Percentiles rank a stretch among this genome's conserved stretches.
phyloP scores from a whole-genome alignment of 768 basidiomycete species.

The Roridomyces roridus region DNA sequence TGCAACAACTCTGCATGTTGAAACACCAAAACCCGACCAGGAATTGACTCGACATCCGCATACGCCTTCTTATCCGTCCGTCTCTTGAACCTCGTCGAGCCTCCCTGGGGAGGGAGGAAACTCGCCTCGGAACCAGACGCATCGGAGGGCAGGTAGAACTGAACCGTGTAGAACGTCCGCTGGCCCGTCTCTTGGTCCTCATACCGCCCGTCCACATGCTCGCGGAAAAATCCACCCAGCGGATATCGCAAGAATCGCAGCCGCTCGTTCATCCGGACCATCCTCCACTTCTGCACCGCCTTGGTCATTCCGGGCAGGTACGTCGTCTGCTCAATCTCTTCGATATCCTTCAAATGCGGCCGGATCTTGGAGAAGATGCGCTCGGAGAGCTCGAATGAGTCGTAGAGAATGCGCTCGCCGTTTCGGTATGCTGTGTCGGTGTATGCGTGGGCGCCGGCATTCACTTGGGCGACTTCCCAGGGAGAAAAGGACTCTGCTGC shows the following conservation, averaged over 20 bases:
- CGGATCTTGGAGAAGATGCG: constrained; percentile 16
- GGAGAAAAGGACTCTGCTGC: constrained; percentile 9
- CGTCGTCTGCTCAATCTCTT: constrained; percentile 13
- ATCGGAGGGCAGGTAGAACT: constrained; percentile 24
- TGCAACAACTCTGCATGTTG: too few relatives aligned
- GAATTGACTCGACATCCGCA: constrained; percentile 19
- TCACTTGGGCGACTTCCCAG: constrained; percentile 19
- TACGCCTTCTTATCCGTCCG: neutral
- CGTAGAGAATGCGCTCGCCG: too few relatives aligned
- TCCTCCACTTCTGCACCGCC: constrained; percentile 20
- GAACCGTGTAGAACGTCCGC: constrained; percentile 25
- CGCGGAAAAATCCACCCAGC: constrained; percentile 15
- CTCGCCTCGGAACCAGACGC: constrained; percentile 12
- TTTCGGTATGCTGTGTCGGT: too few relatives aligned
- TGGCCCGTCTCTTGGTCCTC: constrained; percentile 2
- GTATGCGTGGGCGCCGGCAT: constrained; percentile 9
- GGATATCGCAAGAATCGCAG: constrained; percentile 21
- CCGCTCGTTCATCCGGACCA: constrained; percentile 25
- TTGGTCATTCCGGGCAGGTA: neutral
- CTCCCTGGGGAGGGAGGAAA: constrained; percentile 13
- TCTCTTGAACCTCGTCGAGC: constrained; percentile 18
- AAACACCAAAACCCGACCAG: constrained; percentile 20
- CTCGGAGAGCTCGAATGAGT: too few relatives aligned
- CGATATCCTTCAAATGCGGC: constrained; percentile 18
- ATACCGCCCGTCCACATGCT: constrained; percentile 12